Base-by-base conservation (phyloP, 768 basidiomycete species). In the Asterophora lycoperdoides region DNA sequence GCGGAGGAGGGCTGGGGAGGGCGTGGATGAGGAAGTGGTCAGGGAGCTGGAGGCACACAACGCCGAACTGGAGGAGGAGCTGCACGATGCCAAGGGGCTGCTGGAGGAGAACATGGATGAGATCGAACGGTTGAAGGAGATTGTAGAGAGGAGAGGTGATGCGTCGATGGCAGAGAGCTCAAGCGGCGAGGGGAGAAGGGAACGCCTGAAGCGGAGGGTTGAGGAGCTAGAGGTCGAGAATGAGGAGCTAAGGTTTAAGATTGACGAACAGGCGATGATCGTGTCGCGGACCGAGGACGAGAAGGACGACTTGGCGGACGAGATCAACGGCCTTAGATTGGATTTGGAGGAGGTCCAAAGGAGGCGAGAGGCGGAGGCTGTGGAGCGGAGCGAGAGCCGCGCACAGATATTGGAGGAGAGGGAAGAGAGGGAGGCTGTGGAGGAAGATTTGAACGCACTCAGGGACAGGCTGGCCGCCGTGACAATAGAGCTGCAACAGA, bases 31-130 rank as follows among this genome's bases (percentile, higher is more conserved):
- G 52, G 79, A 68, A 13, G 71, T 68, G 11, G 60, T 89, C 17
- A 70, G 73, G 29, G 83, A 81, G 33, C 64, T 73, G 7, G 83
- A 86, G 55, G 68, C 71, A 26, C 75, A 81, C 41, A 86, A 88
- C 55, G 74, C 70, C 9, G 83, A 87, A 51, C 73, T 89, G 30
- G 85, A 88, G 59, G 84, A 84, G 32, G 80, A 89, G 57, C 65
- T 93, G 49, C 85, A 88, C 49, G 81, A 79, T 49, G 78, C 81
- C 4, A 75, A 81, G 48, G 83, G 76, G 0, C 64, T 90, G 23
- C 68, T 91, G 34, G 81, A 89, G 60, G 92, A 94, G 55, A 89
- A 89, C 61, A 76, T 84, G 64, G 86, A 91, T 29, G 91, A 93
- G 67, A 81, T 93, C 43, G 83, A 88, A 30, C 74, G 83, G 7